Evolutionary conservation across 352 stramenopile species (phyloP).

Genomic region (Pythium scleroteichum): DNA sequence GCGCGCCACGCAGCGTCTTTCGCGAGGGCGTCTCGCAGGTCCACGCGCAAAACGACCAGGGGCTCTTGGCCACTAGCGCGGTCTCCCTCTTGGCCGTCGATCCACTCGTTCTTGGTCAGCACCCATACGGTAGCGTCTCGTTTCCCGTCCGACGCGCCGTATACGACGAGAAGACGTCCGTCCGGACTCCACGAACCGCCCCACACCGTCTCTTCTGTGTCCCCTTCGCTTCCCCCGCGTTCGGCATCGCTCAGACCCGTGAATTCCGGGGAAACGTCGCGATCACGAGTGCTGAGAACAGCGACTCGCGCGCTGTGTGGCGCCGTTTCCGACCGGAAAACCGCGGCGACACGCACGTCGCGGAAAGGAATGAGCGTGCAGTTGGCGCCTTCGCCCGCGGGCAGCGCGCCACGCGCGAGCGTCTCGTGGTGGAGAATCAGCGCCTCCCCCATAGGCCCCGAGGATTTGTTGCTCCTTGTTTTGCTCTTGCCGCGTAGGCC

Average conservation of each 20-base stretch:
- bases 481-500: no score
- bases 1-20: constrained; percentile 38
- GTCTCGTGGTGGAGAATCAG: constrained; percentile 20
- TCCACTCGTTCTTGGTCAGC: constrained; percentile 40
- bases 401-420: constrained; percentile 1
- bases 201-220: constrained; percentile 1
- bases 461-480: background rate
- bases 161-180: constrained; percentile 48
- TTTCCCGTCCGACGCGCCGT: constrained; percentile 28
- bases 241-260: constrained; percentile 4
- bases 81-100: constrained; percentile 16
- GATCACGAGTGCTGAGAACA: background rate
- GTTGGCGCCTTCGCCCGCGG: background rate
- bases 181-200: constrained; percentile 46
- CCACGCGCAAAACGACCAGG: constrained; percentile 36
- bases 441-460: constrained; percentile 12
- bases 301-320: constrained; percentile 10
- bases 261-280: background rate
- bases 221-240: background rate
- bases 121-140: constrained; percentile 43
- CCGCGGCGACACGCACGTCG: constrained; percentile 17
- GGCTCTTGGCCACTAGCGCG: background rate
- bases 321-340: constrained; percentile 17
- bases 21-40: constrained; percentile 36
- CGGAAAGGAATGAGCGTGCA: constrained; percentile 11